phyloP scores from a whole-genome alignment of 805 yeast genomes.

The Saturnispora galanensis region DNA sequence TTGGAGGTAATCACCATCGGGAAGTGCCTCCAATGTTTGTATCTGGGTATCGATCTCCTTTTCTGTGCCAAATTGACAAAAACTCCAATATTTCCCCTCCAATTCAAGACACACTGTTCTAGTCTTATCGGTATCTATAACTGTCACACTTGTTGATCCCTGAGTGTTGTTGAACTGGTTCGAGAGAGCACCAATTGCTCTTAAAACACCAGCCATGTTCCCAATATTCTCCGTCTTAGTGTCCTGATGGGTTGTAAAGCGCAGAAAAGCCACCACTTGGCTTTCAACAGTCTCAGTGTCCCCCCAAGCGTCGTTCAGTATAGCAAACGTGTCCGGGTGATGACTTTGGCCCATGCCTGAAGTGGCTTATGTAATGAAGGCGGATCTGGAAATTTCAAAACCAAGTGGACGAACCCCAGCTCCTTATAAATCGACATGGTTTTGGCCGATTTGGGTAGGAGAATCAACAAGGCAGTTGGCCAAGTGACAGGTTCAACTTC shows the following conservation, averaged over 20 bases:
- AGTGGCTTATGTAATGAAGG: not conserved
- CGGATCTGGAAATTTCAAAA: no score
- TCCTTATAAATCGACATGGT: conserved; percentile 41
- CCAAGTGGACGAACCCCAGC: not conserved
- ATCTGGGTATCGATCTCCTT: conserved; percentile 3
- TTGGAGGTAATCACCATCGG: conserved; percentile 26
- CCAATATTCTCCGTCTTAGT: not conserved
- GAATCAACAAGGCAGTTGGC: conserved; percentile 65
- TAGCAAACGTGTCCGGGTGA: conserved; percentile 14
- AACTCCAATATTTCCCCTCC: conserved; percentile 22
- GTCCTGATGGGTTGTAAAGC: conserved; percentile 12
- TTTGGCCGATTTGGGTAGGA: conserved; percentile 67
- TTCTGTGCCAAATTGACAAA: conserved; percentile 20
- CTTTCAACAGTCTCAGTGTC: conserved; percentile 13
- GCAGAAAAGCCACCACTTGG: conserved; percentile 20
- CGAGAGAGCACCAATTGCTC: conserved; percentile 23
- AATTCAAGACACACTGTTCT: conserved; percentile 22
- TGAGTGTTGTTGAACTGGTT: conserved; percentile 13
- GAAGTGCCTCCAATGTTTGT: conserved; percentile 21
- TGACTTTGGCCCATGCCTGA: no score
- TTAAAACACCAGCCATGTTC: conserved; percentile 17
- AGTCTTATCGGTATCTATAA: conserved; percentile 27
- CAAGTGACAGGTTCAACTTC: conserved; percentile 50
- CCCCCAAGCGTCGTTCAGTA: conserved; percentile 16
- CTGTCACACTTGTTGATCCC: not conserved